Base-by-base conservation (phyloP, 495 filamentous ascomycete species). In the Neurospora sublineolata region DNA sequence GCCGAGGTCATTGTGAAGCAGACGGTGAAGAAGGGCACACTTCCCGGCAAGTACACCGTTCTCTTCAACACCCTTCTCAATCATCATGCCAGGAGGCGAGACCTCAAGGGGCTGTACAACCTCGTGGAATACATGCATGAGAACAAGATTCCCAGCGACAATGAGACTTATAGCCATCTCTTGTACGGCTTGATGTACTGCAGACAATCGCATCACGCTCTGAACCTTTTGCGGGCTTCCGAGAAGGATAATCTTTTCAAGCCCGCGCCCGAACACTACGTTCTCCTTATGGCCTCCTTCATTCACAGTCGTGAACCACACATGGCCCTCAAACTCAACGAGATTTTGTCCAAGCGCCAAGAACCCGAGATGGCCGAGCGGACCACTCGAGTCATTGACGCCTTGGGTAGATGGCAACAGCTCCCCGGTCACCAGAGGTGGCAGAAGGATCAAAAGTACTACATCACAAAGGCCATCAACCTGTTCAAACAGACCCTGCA, bases 1-100 rank as follows among this genome's bases (percentile, higher is more conserved):
- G 93, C 93, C 11, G 89, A 93, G 79, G 76, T 79, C 33, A 75
- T 94, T n/a, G 84, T 87, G 37, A 27, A 74, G 70, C 74, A 72
- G 71, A 79, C 80, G 36, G 79, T 75, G 67, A 83, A 78, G 46
- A 84, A 83, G 37, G 72, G 76, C 0, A 78, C 85, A 41, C 74
- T 81, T 33, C 71, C 83, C 81, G 46, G 82, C 83, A 41, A 74
- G 60, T 73, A 71, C 36, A 88, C 89, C 18, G 78, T 82, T 67
- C 88, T 94, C 81, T 97, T 92, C 92, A 97, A 97, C 76, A 82
- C 85, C 23, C 80, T 97, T 20, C 80, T 97, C 4, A 83, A 84
- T 70, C 87, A 89, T 37, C 84, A 93, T 76, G 92, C 91, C 20
- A 82, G 87, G 70, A 84, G 87, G 6, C 83, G 89, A 72, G 89